A percentile compares a stretch with the other conserved stretches of the same genome.
Conservation (phyloP, 345 rosid species). For the Lepidium sativum region DNA sequence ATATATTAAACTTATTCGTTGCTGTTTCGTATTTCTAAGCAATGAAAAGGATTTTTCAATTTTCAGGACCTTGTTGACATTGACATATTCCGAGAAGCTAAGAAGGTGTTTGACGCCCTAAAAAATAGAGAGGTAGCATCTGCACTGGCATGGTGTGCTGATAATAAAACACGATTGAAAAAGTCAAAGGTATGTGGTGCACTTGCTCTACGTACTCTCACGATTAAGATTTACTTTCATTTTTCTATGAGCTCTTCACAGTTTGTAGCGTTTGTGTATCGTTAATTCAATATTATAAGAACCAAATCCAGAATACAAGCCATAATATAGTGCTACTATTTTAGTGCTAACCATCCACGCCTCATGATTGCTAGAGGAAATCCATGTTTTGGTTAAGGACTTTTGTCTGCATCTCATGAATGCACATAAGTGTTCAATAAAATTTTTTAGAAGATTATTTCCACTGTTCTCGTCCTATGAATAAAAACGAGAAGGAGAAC, state of each 20-base stretch:
- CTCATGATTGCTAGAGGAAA: not conserved
- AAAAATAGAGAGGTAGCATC: constrained; percentile 70
- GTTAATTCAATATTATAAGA: not conserved
- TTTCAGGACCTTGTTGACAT: constrained; percentile 88
- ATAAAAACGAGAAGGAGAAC: not conserved
- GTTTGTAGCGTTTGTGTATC: not conserved
- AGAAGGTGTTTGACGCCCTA: constrained; percentile 81
- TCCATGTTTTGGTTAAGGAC: not conserved
- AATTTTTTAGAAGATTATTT: not conserved
- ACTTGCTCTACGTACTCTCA: no score
- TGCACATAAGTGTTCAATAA: not conserved
- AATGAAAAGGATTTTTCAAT: not conserved
- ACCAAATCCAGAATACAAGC: not conserved
- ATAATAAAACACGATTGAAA: constrained; percentile 85
- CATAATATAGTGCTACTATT: not conserved
- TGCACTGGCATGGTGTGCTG: constrained; percentile 89
- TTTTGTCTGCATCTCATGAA: not conserved
- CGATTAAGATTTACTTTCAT: no score
- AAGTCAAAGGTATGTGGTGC: constrained; percentile 87
- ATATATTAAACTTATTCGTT: not conserved
- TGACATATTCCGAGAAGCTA: constrained; percentile 87
- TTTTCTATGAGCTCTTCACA: not conserved
- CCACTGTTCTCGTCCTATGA: not conserved
- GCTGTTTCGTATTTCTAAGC: not conserved
- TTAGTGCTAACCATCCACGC: not conserved